Evolutionary conservation across 257 asterid genomes (phyloP).

Genomic region (Solanum neorickii): DNA sequence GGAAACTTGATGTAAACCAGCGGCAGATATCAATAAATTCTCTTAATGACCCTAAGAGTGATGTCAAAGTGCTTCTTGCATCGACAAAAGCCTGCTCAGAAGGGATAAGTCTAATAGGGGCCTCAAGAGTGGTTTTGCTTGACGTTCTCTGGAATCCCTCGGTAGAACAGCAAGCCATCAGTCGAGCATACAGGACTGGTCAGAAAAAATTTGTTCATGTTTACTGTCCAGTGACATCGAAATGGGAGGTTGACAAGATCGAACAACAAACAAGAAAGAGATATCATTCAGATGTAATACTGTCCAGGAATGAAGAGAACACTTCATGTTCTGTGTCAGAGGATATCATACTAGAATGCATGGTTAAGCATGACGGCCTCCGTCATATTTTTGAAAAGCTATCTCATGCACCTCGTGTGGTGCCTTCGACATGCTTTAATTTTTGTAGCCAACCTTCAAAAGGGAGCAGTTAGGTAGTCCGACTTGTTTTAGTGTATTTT

Average conservation of each 20-base stretch:
- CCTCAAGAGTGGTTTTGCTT: conserved; percentile 68
- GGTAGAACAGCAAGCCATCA: conserved; percentile 57
- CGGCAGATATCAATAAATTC: conserved; percentile 28
- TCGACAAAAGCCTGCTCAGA: conserved; percentile 60
- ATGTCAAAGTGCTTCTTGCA: conserved; percentile 56
- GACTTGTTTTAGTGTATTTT: no score
- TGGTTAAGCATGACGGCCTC: no score
- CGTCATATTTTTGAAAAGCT: no score
- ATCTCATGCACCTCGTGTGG: no score
- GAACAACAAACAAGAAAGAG: no score
- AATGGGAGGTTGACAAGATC: background rate
- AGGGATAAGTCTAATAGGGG: conserved; percentile 74
- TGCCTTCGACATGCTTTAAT: no score
- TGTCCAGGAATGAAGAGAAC: no score
- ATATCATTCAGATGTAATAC: no score
- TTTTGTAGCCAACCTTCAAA: no score
- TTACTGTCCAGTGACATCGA: conserved; percentile 33
- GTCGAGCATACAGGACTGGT: conserved; percentile 70
- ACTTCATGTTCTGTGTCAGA: no score
- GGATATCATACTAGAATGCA: no score
- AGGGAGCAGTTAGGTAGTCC: no score
- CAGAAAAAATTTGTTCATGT: conserved; percentile 56
- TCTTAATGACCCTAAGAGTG: conserved; percentile 33
- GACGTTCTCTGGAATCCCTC: conserved; percentile 83
- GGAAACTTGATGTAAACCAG: conserved; percentile 12